Conservation (phyloP, 352 stramenopile genomes). For the Globisporangium splendens region DNA sequence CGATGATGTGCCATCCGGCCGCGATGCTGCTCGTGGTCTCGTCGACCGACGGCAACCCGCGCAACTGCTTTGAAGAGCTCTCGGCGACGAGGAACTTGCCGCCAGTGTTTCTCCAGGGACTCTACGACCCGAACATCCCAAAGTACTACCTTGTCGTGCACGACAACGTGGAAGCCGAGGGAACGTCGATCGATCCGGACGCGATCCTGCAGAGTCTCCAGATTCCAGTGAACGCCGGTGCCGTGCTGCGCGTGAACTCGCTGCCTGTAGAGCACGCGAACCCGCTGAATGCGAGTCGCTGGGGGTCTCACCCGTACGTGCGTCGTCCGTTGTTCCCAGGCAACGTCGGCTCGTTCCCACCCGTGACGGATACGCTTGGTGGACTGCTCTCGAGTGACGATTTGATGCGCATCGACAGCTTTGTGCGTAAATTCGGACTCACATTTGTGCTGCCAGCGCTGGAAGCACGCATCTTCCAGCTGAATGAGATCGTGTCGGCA, state of each 20-base stretch:
- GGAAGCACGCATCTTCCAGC: constrained; percentile 76
- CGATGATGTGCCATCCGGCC: constrained; percentile 65
- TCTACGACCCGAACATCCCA: constrained; percentile 77
- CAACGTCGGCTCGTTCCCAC: constrained; percentile 28
- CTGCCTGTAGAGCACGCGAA: constrained; percentile 27
- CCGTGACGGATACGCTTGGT: constrained; percentile 27
- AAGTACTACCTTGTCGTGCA: constrained; percentile 91
- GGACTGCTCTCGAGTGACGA: constrained; percentile 67
- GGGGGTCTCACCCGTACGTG: constrained; percentile 64
- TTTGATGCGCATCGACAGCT: constrained; percentile 50
- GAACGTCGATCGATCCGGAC: constrained; percentile 76
- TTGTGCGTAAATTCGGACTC: constrained; percentile 76
- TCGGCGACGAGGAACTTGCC: constrained; percentile 43
- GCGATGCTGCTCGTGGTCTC: constrained; percentile 78
- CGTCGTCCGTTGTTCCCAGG: constrained; percentile 40
- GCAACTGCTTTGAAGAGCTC: constrained; percentile 72
- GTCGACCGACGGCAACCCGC: constrained; percentile 79
- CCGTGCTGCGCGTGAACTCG: constrained; percentile 74
- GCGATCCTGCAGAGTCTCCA: constrained; percentile 72
- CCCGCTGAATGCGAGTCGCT: constrained; percentile 29
- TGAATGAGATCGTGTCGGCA: constrained; percentile 87
- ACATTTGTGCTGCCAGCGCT: constrained; percentile 78
- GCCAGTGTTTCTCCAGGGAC: constrained; percentile 54
- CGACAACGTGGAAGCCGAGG: constrained; percentile 71
- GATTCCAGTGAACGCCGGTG: constrained; percentile 38